Conservation (phyloP, 2,329 filamentous ascomycete species). For the Penicillium sp. region DNA sequence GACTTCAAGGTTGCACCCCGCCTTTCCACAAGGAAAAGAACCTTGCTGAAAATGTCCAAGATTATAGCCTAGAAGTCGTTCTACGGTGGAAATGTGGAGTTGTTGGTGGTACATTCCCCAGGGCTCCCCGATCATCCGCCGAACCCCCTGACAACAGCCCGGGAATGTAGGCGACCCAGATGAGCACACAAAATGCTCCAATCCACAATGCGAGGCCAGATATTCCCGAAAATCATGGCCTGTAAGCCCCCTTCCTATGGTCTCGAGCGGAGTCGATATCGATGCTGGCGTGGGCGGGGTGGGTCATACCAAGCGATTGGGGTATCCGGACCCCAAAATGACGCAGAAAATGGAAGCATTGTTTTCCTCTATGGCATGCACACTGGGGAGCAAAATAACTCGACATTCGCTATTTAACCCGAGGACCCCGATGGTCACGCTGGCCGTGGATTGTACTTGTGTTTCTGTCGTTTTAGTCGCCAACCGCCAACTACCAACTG, state of each 20-base stretch:
- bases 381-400: constrained; percentile 11
- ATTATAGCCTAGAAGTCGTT: constrained; percentile 5
- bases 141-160: constrained; percentile 21
- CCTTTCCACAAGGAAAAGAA: background rate
- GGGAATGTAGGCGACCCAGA: constrained; percentile 20
- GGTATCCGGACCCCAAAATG: constrained; percentile 7
- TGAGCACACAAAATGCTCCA: constrained; percentile 2
- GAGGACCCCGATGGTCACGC: background rate
- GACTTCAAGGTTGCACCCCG: background rate
- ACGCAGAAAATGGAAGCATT: constrained; percentile 12
- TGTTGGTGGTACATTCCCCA: constrained; percentile 17
- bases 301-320: constrained; percentile 18
- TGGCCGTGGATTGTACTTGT: background rate
- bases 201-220: constrained; percentile 1
- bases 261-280: background rate
- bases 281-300: constrained; percentile 13
- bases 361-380: constrained; percentile 16
- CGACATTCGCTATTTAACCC: constrained; percentile 17
- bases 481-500: background rate
- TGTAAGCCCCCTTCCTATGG: background rate
- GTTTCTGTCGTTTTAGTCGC: constrained; percentile 5
- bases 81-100: background rate
- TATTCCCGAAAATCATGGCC: background rate
- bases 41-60: background rate
- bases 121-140: constrained; percentile 2